Base-by-base conservation (phyloP, 805 yeast genomes). In the Metschnikowia lunata region DNA sequence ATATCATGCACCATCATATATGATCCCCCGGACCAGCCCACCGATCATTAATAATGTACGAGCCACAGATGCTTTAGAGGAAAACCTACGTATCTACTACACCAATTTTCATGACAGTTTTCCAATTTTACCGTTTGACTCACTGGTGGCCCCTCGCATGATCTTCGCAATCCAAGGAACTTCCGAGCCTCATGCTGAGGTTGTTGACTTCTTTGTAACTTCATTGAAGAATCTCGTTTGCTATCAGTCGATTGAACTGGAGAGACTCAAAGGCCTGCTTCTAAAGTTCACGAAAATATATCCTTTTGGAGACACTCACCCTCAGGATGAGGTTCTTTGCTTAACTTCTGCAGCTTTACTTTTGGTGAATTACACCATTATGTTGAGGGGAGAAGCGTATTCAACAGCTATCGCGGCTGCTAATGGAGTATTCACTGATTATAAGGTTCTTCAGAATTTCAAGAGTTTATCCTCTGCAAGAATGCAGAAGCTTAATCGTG, bases 331-430 rank as follows among this genome's bases (percentile, higher is more conserved):
- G 35, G 54, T 57, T 23, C 50, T 57, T 4, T 44, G 62, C 8
- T 49, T 62, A 1, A 51, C 67, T 9, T 62, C 61, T 37, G 66
- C 67, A 36, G 53, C 62, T 7, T 47, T 67, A 7, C 56, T 69
- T 37, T 32, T 67, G 8, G 56, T 80, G 28, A 82, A 82, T 55
- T 84, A 80, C 54, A 63, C 79, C 8, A 71, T 82, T 8, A 63
- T 81, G 2, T 64, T 82, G 34, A 75, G 80, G 23, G 89, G 90
- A 0, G 78, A 76, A 41, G 70, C 74, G 30, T 80, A 77, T 54
- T 77, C 85, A 7, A 63, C 80, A 33, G 81, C 83, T 1, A 66
- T 84, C 27, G 72, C 80, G 4, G 63, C 8, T 61, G 69, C 51
- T 66, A 72, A 31, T 53, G 52, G 42, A 31, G 49, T 31, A 34